Conservation (phyloP, 2,329 filamentous ascomycete genomes). For the Fonsecaea nubica region DNA sequence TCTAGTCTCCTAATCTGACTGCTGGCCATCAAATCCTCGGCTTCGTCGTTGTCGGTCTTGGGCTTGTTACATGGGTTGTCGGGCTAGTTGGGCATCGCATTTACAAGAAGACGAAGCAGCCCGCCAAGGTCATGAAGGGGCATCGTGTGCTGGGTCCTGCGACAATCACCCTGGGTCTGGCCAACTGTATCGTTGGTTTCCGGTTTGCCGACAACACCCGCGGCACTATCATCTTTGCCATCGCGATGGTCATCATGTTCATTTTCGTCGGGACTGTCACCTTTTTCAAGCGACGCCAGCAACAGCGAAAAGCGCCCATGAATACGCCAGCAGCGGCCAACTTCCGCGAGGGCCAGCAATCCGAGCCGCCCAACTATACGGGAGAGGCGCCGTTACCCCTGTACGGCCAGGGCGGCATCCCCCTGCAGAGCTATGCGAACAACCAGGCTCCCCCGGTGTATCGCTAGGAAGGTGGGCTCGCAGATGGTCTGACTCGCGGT, state of each 20-base stretch:
- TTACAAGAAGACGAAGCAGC: conserved; percentile 57
- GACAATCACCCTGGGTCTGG: conserved; percentile 60
- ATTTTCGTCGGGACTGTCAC: conserved; percentile 47
- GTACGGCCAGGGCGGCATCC: conserved; percentile 32
- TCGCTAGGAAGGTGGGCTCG: conserved; percentile 17
- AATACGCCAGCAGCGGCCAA: conserved; percentile 40
- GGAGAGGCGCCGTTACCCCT: conserved; percentile 22
- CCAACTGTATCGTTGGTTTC: conserved; percentile 67
- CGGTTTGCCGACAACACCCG: conserved; percentile 58
- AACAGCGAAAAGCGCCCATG: conserved; percentile 42
- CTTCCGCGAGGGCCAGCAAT: conserved; percentile 37
- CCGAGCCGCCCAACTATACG: conserved; percentile 13
- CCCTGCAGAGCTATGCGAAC: conserved; percentile 31
- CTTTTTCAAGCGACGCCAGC: conserved; percentile 44
- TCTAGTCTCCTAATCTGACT: conserved; percentile 59
- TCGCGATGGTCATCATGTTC: conserved; percentile 55
- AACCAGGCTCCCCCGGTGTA: conserved; percentile 28
- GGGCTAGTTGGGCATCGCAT: conserved; percentile 64
- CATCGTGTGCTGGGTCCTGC: conserved; percentile 66
- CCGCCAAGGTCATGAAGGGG: conserved; percentile 57
- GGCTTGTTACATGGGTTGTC: conserved; percentile 61
- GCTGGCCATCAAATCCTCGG: conserved; percentile 66
- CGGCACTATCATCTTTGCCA: conserved; percentile 57
- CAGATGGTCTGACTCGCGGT: neutral
- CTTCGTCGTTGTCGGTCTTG: conserved; percentile 59